Base-by-base conservation (phyloP, 1,284 basidiomycete species). In the Tylopilus sp. region DNA sequence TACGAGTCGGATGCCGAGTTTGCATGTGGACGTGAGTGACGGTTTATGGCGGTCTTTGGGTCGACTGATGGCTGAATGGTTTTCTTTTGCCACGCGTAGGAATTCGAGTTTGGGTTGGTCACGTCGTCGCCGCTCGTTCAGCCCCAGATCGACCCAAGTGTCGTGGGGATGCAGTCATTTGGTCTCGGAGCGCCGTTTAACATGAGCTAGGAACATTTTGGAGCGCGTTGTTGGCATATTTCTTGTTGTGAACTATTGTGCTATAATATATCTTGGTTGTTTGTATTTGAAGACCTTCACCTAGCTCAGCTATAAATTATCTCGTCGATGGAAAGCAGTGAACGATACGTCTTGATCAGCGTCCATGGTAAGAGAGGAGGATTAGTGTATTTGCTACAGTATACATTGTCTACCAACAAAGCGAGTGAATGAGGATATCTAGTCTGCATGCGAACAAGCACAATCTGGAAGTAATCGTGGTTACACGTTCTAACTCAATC, bases 1-100 rank as follows among this genome's bases (percentile, higher is more conserved):
- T 66, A 90, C 88, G 54, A 90, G 88, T 69, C 77, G 88, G 63
- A 74, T 91, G 51, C 88, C 88, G 26, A 90, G 88, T 70, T 85
- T 82, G 74, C 88, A 91, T 72, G 89, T 82, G 52, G 80, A 82
- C 63, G 88, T 91, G 68, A 64, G 88, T 57, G 50, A 52, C 20
- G 45, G 45, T 29, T 47, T 37, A 26, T 49, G 7, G 7, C 8
- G 22, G 40, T 4, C 8, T 5, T 28, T 19, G 24, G 22, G 56
- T 20, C 24, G 39, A 10, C 6, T 11, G 8, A 7, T 0, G 31
- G 31, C 42, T 62, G 54, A 52, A 11, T 22, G 7, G 22, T 36
- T 44, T n/a, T n/a, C n/a, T n/a, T n/a, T n/a, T 24, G n/a, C 1
- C 22, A n/a, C 20, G 10, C 33, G 35, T 25, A 72, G 71, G 72